Conservation (phyloP, 192 early-diverging fungal genomes). For the Coemansia sp. region DNA sequence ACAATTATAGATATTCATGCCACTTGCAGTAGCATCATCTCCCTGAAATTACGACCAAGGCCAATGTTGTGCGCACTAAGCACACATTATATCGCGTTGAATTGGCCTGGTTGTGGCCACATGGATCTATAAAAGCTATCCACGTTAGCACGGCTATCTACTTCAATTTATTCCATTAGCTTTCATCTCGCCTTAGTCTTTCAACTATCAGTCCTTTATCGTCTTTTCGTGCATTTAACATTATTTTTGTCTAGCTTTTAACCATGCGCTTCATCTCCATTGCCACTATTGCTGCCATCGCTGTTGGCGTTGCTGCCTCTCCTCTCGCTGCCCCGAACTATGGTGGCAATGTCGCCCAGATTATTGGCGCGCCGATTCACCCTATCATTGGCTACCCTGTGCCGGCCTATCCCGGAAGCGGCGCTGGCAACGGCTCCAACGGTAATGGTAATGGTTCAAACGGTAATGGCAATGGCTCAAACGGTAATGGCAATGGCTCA, state of each 20-base stretch:
- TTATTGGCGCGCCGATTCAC: constrained; percentile 20
- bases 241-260: not conserved
- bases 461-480: not conserved
- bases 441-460: constrained; percentile 5
- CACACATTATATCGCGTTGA: not conserved
- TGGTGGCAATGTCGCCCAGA: constrained; percentile 22
- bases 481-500: constrained; percentile 22
- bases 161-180: not conserved
- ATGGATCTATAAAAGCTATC: not conserved
- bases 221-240: not conserved
- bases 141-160: not conserved
- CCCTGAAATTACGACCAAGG: not conserved
- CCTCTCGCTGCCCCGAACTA: constrained; percentile 43
- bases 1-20: not conserved
- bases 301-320: constrained; percentile 30
- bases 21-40: not conserved
- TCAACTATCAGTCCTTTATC: not conserved
- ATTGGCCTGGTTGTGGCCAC: not conserved
- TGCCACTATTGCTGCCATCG: constrained; percentile 25
- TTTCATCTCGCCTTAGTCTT: not conserved
- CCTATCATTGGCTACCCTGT: constrained; percentile 8
- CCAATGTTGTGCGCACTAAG: not conserved
- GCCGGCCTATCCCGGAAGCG: constrained; percentile 22
- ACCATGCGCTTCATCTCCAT: constrained; percentile 42
- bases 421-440: constrained; percentile 7